Conservation (phyloP, 176 grass and related monocot genomes). For the Rhynchospora tenuis region DNA sequence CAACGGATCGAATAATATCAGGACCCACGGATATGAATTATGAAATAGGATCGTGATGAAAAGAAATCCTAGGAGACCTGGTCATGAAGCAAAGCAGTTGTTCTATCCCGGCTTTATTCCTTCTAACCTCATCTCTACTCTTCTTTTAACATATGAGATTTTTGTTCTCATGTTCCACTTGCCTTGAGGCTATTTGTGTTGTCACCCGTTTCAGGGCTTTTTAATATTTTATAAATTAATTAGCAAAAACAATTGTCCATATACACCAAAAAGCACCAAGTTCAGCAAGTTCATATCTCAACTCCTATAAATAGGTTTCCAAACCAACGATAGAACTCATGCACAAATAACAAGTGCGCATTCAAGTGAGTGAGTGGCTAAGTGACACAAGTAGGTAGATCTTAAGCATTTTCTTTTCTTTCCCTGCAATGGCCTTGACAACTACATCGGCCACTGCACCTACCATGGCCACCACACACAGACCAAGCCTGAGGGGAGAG, state of each 20-base stretch:
- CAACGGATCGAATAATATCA: neutral
- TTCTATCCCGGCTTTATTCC: conserved; percentile 22
- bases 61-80: conserved; percentile 18
- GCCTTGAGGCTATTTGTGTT: neutral
- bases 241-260: neutral
- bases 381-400: neutral
- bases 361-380: neutral
- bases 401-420: neutral
- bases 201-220: neutral
- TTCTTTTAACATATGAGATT: neutral
- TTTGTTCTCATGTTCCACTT: neutral
- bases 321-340: neutral
- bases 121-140: neutral
- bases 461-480: neutral
- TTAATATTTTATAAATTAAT: neutral
- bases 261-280: neutral
- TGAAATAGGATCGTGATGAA: neutral
- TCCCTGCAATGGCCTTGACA: conserved; percentile 16
- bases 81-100: conserved; percentile 20
- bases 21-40: conserved; percentile 2
- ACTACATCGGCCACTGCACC: neutral
- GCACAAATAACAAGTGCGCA: neutral
- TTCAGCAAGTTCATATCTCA: neutral
- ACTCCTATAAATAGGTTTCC: conserved; percentile 23
- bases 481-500: conserved; percentile 17